phyloP scores from a whole-genome alignment of 1,139 yeast species.

The Taiozyma sp. region DNA sequence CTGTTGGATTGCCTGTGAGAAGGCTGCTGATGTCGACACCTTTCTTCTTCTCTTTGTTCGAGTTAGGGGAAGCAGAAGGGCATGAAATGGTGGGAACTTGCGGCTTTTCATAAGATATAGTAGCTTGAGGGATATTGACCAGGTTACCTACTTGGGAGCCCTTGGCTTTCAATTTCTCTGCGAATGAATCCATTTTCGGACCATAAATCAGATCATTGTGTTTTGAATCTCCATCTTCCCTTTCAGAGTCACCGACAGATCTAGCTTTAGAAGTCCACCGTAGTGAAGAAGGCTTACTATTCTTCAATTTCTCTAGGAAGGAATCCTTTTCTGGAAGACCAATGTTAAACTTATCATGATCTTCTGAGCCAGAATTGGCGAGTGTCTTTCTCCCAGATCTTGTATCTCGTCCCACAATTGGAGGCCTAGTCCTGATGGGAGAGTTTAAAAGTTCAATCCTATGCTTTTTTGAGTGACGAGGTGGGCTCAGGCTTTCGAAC shows the following conservation, averaged over 20 bases:
- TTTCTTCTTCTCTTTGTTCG: not conserved
- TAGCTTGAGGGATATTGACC: not conserved
- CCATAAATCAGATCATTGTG: not conserved
- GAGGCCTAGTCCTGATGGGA: not conserved
- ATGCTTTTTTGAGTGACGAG: not conserved
- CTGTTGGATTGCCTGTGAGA: not conserved
- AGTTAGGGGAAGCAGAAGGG: not conserved
- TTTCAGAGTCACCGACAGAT: not conserved
- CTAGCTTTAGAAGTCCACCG: too few species aligned
- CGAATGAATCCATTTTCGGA: too few species aligned
- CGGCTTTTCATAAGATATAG: not conserved
- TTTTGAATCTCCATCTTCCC: not conserved
- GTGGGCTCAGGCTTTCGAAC: not conserved
- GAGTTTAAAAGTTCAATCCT: not conserved
- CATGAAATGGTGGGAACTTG: not conserved
- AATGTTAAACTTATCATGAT: not conserved
- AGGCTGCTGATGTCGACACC: not conserved
- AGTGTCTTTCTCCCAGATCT: not conserved
- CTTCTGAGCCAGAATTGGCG: not conserved
- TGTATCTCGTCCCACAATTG: not conserved
- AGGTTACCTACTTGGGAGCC: not conserved
- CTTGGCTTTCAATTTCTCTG: not conserved
- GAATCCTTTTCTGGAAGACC: not conserved
- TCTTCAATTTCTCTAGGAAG: not conserved
- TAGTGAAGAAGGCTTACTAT: too few species aligned